phyloP scores from a whole-genome alignment of 345 rosid genomes.

The Luvunga scandens region DNA sequence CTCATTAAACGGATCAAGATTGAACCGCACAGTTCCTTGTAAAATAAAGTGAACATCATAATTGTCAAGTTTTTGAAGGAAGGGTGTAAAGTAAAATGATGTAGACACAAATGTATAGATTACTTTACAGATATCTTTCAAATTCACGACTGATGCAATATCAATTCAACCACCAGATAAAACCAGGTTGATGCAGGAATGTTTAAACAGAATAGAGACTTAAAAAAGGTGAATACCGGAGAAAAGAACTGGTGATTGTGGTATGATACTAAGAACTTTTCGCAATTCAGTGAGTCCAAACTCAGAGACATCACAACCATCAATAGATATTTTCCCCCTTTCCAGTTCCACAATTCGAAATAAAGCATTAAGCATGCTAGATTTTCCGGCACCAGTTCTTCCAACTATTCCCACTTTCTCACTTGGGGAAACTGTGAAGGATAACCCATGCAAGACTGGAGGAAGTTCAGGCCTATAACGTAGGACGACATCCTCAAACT shows the following conservation, averaged over 20 bases:
- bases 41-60: conserved; percentile 13
- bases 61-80: background rate
- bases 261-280: conserved; percentile 80
- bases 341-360: conserved; percentile 85
- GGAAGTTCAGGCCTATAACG: conserved; percentile 95
- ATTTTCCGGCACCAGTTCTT: conserved; percentile 97
- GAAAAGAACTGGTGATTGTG: conserved; percentile 94
- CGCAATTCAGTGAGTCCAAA: conserved; percentile 79
- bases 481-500: conserved; percentile 76
- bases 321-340: conserved; percentile 73
- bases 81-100: background rate
- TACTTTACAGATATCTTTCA: background rate
- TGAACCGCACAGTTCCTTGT: conserved; percentile 84
- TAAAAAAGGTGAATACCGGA: conserved; percentile 48
- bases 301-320: conserved; percentile 56
- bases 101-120: background rate
- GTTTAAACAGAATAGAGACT: background rate
- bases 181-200: background rate
- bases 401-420: conserved; percentile 94
- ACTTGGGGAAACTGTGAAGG: conserved; percentile 56
- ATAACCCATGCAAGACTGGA: conserved; percentile 75
- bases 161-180: background rate
- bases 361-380: conserved; percentile 91
- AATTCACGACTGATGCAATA: background rate
- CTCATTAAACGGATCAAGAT: conserved; percentile 86